A percentile compares a stretch with the other conserved stretches of the same genome.
Conservation (phyloP, 2,329 filamentous ascomycete genomes). For the Pseudogymnoascus sp. region DNA sequence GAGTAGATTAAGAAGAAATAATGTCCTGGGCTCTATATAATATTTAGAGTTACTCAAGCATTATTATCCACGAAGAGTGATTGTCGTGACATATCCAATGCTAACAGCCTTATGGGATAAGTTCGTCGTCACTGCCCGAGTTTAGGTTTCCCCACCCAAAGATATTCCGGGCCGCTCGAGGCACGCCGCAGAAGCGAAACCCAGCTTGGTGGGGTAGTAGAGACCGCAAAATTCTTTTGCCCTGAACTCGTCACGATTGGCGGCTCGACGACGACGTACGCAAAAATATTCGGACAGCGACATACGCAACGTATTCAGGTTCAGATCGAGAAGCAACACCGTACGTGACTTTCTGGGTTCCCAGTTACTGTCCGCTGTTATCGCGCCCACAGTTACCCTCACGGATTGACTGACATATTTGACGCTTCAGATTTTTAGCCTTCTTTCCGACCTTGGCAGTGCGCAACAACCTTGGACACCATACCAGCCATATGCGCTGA, state of each 20-base stretch:
- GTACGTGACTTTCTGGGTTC: background rate
- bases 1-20: background rate
- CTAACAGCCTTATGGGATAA: background rate
- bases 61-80: background rate
- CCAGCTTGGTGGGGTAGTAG: background rate
- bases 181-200: background rate
- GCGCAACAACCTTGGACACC: background rate
- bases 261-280: background rate
- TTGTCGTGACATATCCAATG: background rate
- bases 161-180: background rate
- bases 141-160: background rate
- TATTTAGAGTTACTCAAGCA: background rate
- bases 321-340: background rate
- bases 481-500: background rate
- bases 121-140: background rate
- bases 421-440: background rate
- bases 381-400: background rate
- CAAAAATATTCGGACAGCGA: background rate
- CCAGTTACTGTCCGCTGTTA: background rate
- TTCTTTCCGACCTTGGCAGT: background rate
- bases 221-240: background rate
- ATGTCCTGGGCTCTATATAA: background rate
- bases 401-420: background rate
- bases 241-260: slow-evolving; percentile 1
- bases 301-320: background rate